Evolutionary conservation across 2,329 filamentous ascomycete genomes (phyloP), one percentile per base, ranked within the genome.

Genomic region (Phyllosticta citribraziliensis): DNA sequence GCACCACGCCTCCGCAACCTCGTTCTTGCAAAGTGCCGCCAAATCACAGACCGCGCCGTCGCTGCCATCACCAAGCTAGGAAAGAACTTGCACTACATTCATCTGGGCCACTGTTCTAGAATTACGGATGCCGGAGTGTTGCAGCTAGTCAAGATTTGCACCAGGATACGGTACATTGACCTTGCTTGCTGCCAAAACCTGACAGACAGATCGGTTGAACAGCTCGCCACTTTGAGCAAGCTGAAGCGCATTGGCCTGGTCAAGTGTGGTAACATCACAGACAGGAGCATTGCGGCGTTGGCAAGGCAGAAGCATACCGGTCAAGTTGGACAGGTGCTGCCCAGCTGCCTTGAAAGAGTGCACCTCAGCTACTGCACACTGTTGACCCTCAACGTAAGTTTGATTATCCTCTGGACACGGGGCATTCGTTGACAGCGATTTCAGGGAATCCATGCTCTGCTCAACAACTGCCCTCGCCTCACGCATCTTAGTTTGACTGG

Each of bases 11-110:
- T 99, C 58, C 87, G 94, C 58, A 97, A 97, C 70, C 80, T 99
- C 2, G 92, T 99, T 5, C 82, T 99, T 17, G 91, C 92, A 65
- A 99, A 99, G 76, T 99, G 94, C 74, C 85, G 88, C 65, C 88
- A 92, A 69, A 89, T 99, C 69, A 97, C 94, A 1, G 93, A 99
- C 75, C 82, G 84, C 55, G 88, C 93, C 9, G 91, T 99, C 9
- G 80, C 88, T 67, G 88, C 92, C 61, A 97, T 99, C 65, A 88
- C 91, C 61, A 87, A 84, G 67, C 82, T 99, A 3, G 91, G 92
- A 64, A 97, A 97, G 79, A 99, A 97, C 68, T 78, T 99, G 60
- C 94, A 99, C 74, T 97, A 96, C 72, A 87, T 99, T 58, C 94
- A 99, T 70, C 81, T 99, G 1, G 94, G 94, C 10, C 94, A 99